Conservation (phyloP, 2,329 filamentous ascomycete genomes). For the Pestalotiopsis sp. region DNA sequence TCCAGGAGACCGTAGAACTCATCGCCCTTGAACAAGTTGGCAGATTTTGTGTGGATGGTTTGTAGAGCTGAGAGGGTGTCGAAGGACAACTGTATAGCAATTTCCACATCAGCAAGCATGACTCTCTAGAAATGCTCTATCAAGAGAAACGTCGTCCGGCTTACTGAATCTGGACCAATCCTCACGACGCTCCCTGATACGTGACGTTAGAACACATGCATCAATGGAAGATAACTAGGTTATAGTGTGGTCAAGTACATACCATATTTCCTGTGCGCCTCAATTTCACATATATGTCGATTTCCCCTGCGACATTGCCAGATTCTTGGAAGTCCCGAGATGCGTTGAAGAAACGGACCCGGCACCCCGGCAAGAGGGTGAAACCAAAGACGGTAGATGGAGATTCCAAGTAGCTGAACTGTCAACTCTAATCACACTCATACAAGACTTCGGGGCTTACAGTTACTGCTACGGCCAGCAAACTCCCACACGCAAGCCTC, state of each 20-base stretch:
- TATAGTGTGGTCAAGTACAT: background rate
- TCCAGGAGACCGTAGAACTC: slow-evolving; percentile 13
- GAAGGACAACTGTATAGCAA: slow-evolving; percentile 4
- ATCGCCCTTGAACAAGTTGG: slow-evolving; percentile 12
- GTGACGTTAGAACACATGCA: background rate
- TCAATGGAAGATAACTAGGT: background rate
- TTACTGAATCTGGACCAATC: background rate
- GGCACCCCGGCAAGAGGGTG: slow-evolving; percentile 8
- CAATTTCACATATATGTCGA: slow-evolving; percentile 7
- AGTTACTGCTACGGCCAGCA: background rate
- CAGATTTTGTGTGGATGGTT: slow-evolving; percentile 10
- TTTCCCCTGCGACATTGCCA: slow-evolving; percentile 10
- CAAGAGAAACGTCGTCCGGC: background rate
- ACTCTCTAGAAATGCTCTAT: background rate
- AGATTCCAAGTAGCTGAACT: background rate
- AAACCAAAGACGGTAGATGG: slow-evolving; percentile 8
- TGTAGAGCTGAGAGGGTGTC: slow-evolving; percentile 11
- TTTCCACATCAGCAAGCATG: background rate
- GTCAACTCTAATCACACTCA: background rate
- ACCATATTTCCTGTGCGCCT: slow-evolving; percentile 10
- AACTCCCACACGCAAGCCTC: background rate
- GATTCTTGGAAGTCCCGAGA: slow-evolving; percentile 9
- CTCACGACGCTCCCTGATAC: background rate
- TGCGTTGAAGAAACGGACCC: slow-evolving; percentile 10
- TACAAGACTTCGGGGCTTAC: background rate